Conservation (phyloP, 352 stramenopile genomes). For the Nothophytophthora sp. region DNA sequence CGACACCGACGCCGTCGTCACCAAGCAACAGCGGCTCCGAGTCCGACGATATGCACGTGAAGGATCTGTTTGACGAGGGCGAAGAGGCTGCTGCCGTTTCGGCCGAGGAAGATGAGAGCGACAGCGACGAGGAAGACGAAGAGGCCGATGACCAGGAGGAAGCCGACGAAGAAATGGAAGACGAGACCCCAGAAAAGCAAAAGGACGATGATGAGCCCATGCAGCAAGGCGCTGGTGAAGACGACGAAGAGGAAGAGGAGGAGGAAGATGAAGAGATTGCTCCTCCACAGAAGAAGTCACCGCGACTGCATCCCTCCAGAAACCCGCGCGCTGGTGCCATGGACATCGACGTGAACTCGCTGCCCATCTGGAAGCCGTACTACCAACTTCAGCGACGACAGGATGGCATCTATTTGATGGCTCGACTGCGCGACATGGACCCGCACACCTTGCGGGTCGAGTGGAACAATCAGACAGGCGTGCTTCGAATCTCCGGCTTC, state of each 20-base stretch:
- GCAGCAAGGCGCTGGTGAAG: slow-evolving; percentile 7
- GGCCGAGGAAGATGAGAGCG: too few relatives aligned
- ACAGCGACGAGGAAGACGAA: slow-evolving; percentile 24
- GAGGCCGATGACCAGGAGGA: slow-evolving; percentile 15
- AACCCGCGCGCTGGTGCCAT: background rate
- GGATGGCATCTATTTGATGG: slow-evolving; percentile 48
- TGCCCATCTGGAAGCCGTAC: slow-evolving; percentile 60
- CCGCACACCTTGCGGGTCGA: slow-evolving; percentile 42
- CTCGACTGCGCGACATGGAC: slow-evolving; percentile 29
- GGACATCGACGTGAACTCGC: slow-evolving; percentile 25
- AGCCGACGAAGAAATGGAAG: slow-evolving; percentile 15
- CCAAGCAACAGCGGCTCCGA: slow-evolving; percentile 15
- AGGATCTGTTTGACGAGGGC: slow-evolving; percentile 21
- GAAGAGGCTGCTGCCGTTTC: too few relatives aligned
- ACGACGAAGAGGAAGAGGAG: slow-evolving; percentile 22
- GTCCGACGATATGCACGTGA: slow-evolving; percentile 28
- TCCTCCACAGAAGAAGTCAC: slow-evolving; percentile 9
- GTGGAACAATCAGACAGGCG: slow-evolving; percentile 36
- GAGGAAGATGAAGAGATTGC: slow-evolving; percentile 13
- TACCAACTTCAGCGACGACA: slow-evolving; percentile 54
- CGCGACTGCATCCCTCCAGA: background rate
- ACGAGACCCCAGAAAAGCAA: slow-evolving; percentile 3
- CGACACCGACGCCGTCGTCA: background rate
- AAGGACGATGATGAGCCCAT: slow-evolving; percentile 18
- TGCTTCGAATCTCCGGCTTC: slow-evolving; percentile 49